Evolutionary conservation across 73 alveolate genomes (phyloP).

Genomic region (Uronychia binucleata): DNA sequence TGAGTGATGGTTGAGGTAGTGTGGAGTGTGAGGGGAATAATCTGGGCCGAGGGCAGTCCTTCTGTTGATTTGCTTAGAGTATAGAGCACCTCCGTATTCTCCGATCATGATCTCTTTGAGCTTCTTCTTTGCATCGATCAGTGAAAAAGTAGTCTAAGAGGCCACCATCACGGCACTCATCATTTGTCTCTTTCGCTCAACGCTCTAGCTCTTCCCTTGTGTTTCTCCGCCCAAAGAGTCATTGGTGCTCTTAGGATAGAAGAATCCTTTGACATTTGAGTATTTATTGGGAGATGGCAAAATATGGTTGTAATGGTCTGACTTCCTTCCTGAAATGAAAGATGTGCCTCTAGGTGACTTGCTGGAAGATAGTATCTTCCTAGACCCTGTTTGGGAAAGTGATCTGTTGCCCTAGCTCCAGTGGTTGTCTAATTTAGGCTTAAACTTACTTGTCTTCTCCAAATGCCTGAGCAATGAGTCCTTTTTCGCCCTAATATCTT

Average conservation of each 20-base stretch:
- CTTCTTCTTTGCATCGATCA: not conserved
- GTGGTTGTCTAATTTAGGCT: not conserved
- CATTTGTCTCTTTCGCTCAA: not conserved
- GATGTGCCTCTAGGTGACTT: not conserved
- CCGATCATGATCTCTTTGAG: not conserved
- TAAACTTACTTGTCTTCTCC: not conserved
- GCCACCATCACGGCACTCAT: not conserved
- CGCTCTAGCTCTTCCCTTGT: too few species aligned
- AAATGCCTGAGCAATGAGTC: not conserved
- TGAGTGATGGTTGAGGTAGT: too few species aligned
- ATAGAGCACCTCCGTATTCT: not conserved
- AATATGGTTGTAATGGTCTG: not conserved
- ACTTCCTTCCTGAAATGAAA: not conserved
- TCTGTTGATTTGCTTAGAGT: not conserved
- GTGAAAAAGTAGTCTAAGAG: not conserved
- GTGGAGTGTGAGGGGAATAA: too few species aligned
- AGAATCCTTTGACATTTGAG: not conserved
- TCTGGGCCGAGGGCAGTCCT: too few species aligned
- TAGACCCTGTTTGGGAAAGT: not conserved
- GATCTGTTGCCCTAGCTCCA: not conserved
- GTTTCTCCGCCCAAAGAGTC: not conserved
- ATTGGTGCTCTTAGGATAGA: not conserved
- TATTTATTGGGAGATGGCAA: not conserved
- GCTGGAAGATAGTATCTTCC: not conserved
- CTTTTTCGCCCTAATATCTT: not conserved